Conservation (phyloP, 768 basidiomycete species). For the Lactarius hengduanensis region DNA sequence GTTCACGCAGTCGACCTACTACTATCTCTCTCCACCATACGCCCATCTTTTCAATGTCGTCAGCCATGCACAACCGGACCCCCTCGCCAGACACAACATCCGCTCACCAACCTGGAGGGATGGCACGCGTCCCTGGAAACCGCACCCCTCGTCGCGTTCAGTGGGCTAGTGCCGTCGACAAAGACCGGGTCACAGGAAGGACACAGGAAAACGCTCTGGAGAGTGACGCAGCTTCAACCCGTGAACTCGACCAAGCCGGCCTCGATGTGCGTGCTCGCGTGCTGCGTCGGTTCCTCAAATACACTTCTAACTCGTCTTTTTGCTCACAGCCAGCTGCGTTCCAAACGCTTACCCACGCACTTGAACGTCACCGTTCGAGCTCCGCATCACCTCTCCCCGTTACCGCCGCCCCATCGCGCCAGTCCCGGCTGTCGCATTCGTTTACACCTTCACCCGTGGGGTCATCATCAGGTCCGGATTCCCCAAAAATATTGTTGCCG, state of each 20-base stretch:
- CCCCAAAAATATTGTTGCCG: constrained; percentile 5
- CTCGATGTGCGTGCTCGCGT: constrained; percentile 44
- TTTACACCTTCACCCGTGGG: constrained; percentile 22
- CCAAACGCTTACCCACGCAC: constrained; percentile 47
- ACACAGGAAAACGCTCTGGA: constrained; percentile 5
- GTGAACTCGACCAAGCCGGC: constrained; percentile 54
- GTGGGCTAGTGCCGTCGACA: constrained; percentile 24
- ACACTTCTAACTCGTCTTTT: not conserved
- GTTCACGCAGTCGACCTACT: not conserved
- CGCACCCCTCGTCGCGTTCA: constrained; percentile 29
- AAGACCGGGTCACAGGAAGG: not conserved
- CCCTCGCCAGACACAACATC: not conserved
- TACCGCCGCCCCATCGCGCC: constrained; percentile 17
- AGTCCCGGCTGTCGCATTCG: not conserved
- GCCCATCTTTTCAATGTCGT: not conserved
- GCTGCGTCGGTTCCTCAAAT: not conserved
- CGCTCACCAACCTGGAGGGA: constrained; percentile 1
- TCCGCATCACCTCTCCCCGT: constrained; percentile 25
- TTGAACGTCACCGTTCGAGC: constrained; percentile 48
- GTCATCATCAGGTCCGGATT: constrained; percentile 23
- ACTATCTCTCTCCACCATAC: not conserved
- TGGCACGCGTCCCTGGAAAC: constrained; percentile 10
- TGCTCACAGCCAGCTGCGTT: constrained; percentile 47
- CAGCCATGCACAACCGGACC: constrained; percentile 1
- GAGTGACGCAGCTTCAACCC: constrained; percentile 28